Evolutionary conservation across 129 eudicot species (phyloP).

Genomic region (Mikania micrantha): DNA sequence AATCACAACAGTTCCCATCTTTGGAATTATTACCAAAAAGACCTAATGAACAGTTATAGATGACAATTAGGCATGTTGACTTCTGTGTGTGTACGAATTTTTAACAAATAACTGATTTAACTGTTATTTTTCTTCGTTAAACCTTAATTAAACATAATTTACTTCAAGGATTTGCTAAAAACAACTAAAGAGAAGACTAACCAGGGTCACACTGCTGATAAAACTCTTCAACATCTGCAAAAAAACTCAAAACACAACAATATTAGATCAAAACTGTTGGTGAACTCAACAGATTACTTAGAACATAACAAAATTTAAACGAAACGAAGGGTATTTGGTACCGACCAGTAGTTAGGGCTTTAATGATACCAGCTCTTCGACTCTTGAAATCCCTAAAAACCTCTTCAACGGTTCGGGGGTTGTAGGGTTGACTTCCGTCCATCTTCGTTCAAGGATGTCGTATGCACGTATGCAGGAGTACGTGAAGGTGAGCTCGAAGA

Average conservation of each 20-base stretch:
- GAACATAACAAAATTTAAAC: neutral
- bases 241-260: constrained; percentile 11
- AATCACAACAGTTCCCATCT: neutral
- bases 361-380: constrained; percentile 65
- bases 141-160: constrained; percentile 10
- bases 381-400: constrained; percentile 71
- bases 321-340: neutral
- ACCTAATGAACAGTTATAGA: neutral
- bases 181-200: constrained; percentile 9
- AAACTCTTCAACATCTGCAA: constrained; percentile 53
- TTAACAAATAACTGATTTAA: no score
- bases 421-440: constrained; percentile 64
- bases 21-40: neutral
- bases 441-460: constrained; percentile 22
- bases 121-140: neutral
- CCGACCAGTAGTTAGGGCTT: constrained; percentile 67
- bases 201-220: constrained; percentile 71
- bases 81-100: neutral
- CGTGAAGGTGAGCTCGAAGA: neutral
- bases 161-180: neutral
- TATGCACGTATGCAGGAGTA: neutral
- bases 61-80: neutral
- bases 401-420: constrained; percentile 72
- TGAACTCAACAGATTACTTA: neutral
- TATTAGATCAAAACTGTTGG: neutral